Evolutionary conservation across 2,329 filamentous ascomycete species (phyloP).

Genomic region (Apiospora hydei): DNA sequence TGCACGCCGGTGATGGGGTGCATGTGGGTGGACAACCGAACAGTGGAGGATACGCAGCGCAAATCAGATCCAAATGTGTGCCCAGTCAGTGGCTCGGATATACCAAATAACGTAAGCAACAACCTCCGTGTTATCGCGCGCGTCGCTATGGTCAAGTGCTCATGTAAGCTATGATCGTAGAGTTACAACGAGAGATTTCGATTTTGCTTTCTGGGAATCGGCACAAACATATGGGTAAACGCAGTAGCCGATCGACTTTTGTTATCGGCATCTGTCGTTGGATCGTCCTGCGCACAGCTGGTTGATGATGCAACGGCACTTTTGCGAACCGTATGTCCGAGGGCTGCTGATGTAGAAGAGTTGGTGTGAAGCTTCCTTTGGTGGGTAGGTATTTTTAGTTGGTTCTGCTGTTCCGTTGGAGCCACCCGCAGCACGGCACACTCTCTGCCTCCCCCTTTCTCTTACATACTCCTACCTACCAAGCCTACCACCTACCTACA

Average conservation of each 20-base stretch:
- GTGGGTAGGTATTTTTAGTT: neutral
- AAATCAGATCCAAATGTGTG: neutral
- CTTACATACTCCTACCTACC: neutral
- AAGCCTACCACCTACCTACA: neutral
- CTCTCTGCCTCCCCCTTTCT: neutral
- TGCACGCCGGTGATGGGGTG: neutral
- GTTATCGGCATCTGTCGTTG: neutral
- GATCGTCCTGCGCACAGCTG: neutral
- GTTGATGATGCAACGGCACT: neutral
- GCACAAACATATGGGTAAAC: neutral
- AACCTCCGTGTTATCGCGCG: neutral
- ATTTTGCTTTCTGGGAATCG: neutral
- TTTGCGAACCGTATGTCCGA: neutral
- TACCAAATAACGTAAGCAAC: neutral
- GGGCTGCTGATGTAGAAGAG: neutral
- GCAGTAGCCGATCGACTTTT: neutral
- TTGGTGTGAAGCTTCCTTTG: neutral
- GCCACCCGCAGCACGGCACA: neutral
- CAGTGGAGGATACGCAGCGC: neutral
- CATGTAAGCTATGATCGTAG: neutral
- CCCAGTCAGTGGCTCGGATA: neutral
- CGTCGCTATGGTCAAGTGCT: neutral
- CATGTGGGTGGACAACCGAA: neutral
- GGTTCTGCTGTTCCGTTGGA: neutral
- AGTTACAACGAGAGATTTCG: neutral